phyloP scores from a whole-genome alignment of 345 rosid species.

The Pistacia vera region DNA sequence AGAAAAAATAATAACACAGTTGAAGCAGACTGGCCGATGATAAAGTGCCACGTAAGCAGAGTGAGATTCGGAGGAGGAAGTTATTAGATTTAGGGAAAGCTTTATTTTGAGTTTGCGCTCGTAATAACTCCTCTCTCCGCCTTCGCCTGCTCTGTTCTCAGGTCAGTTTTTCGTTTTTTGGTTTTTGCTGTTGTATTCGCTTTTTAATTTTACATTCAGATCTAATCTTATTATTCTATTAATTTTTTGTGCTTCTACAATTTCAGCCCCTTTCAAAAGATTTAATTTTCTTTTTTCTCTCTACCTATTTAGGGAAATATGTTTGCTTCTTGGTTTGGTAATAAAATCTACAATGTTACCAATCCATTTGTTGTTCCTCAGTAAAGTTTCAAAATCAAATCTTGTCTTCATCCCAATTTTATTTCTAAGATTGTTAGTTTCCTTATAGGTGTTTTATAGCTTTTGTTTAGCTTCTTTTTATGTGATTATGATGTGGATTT shows the following conservation, averaged over 20 bases:
- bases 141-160: background rate
- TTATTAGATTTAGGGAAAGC: background rate
- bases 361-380: too few species aligned
- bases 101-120: background rate
- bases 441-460: too few species aligned
- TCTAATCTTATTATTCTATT: background rate
- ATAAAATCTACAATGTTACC: background rate
- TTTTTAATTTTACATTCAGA: background rate
- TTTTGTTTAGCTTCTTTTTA: too few species aligned
- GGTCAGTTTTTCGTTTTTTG: slow-evolving; percentile 13
- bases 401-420: too few species aligned
- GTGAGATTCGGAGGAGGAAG: background rate
- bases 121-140: background rate
- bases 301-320: background rate
- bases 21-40: background rate
- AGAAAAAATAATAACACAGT: too few species aligned
- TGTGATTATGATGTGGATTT: background rate
- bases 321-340: background rate
- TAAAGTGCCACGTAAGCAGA: slow-evolving; percentile 2
- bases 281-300: background rate
- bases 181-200: background rate
- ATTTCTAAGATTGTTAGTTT: too few species aligned
- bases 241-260: too few species aligned
- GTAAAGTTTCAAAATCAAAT: too few species aligned
- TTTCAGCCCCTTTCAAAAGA: background rate